phyloP scores from a whole-genome alignment of 164 flowering plant species.

The Sextonia rubra region DNA sequence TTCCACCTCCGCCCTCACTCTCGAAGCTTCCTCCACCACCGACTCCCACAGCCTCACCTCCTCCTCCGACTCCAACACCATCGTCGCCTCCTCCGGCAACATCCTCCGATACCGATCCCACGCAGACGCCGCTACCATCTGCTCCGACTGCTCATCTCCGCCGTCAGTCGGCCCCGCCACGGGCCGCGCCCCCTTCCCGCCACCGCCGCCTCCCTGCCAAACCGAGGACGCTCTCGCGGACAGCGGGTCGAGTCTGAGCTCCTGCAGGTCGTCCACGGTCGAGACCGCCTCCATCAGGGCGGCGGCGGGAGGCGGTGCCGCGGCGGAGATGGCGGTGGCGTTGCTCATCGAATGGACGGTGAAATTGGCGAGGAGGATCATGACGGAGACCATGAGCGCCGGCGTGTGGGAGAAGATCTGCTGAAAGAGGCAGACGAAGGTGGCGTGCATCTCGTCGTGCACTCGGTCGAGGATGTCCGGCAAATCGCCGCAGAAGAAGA shows the following conservation, averaged over 20 bases:
- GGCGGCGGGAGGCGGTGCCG: conserved; percentile 14
- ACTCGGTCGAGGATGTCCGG: conserved; percentile 59
- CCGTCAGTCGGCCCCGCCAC: conserved; percentile 57
- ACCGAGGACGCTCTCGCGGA: conserved; percentile 26
- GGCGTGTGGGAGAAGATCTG: conserved; percentile 88
- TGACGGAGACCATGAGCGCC: conserved; percentile 81
- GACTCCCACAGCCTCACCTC: conserved; percentile 60
- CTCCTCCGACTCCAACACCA: conserved; percentile 25
- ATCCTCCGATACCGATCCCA: conserved; percentile 22
- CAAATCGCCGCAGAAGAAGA: conserved; percentile 56
- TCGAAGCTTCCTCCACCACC: conserved; percentile 55
- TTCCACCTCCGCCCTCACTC: conserved; percentile 34
- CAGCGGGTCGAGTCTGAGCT: conserved; percentile 20
- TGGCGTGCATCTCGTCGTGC: conserved; percentile 70
- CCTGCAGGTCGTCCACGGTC: conserved; percentile 11
- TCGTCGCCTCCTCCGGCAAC: conserved; percentile 38
- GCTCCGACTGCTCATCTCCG: conserved; percentile 37
- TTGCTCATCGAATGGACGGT: conserved; percentile 71
- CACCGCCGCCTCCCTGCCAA: conserved; percentile 64
- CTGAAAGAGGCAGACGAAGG: conserved; percentile 91
- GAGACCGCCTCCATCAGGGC: conserved; percentile 22
- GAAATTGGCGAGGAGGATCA: conserved; percentile 89
- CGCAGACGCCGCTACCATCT: conserved; percentile 20
- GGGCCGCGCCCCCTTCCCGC: conserved; percentile 42
- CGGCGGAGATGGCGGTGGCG: conserved; percentile 49